phyloP scores from a whole-genome alignment of 129 eudicot species.

The Chrysanthemum seticuspe region DNA sequence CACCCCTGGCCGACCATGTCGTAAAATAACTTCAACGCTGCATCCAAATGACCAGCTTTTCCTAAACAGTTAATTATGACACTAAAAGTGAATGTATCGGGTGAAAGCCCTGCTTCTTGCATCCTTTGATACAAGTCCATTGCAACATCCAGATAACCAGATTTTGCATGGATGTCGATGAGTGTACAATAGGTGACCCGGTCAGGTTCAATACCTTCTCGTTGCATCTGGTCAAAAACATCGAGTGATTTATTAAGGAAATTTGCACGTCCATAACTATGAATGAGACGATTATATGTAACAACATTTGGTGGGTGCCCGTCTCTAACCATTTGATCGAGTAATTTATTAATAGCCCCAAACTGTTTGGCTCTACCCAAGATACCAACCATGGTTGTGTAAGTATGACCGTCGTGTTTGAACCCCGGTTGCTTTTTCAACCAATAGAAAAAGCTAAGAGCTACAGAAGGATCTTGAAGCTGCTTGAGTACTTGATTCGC shows the following conservation, averaged over 20 bases:
- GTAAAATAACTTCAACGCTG: conserved; percentile 77
- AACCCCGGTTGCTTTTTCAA: conserved; percentile 70
- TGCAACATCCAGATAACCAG: conserved; percentile 95
- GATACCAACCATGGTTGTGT: conserved; percentile 98
- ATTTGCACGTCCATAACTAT: conserved; percentile 95
- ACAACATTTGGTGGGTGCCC: conserved; percentile 89
- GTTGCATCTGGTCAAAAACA: conserved; percentile 80
- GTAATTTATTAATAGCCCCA: conserved; percentile 65
- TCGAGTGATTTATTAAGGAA: conserved; percentile 72
- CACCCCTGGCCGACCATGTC: conserved; percentile 94
- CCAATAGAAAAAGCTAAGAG: conserved; percentile 91
- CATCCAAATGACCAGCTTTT: conserved; percentile 88
- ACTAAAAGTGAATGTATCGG: conserved; percentile 95
- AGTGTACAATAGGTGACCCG: conserved; percentile 96
- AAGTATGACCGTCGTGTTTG: conserved; percentile 92
- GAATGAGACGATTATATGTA: conserved; percentile 91
- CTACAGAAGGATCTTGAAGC: conserved; percentile 72
- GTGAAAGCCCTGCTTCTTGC: conserved; percentile 97
- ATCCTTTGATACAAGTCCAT: conserved; percentile 82
- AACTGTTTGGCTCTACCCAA: conserved; percentile 92
- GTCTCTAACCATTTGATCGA: conserved; percentile 82
- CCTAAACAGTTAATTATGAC: conserved; percentile 94
- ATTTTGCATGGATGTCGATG: conserved; percentile 96
- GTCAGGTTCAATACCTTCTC: conserved; percentile 81
- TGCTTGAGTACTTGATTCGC: conserved; percentile 95